A percentile compares a stretch with the other conserved stretches of the same genome.
phyloP scores from a whole-genome alignment of 768 basidiomycete genomes.

The Russula earlei region DNA sequence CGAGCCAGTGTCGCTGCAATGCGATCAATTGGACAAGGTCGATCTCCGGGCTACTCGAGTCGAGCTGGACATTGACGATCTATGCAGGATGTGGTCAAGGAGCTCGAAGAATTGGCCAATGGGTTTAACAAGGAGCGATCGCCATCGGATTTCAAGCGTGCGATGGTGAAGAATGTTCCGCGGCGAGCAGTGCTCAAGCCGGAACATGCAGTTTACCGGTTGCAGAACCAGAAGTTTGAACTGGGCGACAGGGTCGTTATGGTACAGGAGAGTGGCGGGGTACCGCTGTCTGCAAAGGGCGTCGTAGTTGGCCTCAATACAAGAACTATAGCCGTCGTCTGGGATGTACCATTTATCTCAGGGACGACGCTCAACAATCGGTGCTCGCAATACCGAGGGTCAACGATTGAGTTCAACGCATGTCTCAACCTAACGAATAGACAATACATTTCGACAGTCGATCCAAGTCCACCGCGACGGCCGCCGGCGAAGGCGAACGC shows the following conservation, averaged over 20 bases:
- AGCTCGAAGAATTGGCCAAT: conserved; percentile 74
- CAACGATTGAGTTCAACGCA: conserved; percentile 75
- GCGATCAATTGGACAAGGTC: conserved; percentile 87
- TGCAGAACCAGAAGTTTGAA: conserved; percentile 80
- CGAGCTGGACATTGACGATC: background rate
- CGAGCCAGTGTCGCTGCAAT: conserved; percentile 86
- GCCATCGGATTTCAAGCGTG: conserved; percentile 68
- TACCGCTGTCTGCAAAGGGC: conserved; percentile 85
- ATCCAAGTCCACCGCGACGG: conserved; percentile 41
- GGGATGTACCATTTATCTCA: conserved; percentile 94
- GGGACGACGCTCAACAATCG: conserved; percentile 80
- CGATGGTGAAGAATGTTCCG: conserved; percentile 88
- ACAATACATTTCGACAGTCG: conserved; percentile 75
- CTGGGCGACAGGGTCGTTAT: conserved; percentile 93
- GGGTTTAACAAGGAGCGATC: conserved; percentile 51
- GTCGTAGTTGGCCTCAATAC: conserved; percentile 85
- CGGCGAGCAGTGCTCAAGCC: conserved; percentile 92
- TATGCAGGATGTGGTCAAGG: conserved; percentile 59
- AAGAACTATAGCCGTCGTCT: conserved; percentile 87
- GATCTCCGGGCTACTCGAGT: background rate
- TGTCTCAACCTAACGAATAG: conserved; percentile 83
- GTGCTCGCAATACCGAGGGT: conserved; percentile 92
- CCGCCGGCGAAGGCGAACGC: conserved; percentile 26
- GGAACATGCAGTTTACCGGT: conserved; percentile 74
- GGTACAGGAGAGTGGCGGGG: conserved; percentile 91